These are phyloP conservation scores for Solanum raphanifolium DNA, from an alignment of 257 asterid genomes.

Conservation along the genomic window DNA sequence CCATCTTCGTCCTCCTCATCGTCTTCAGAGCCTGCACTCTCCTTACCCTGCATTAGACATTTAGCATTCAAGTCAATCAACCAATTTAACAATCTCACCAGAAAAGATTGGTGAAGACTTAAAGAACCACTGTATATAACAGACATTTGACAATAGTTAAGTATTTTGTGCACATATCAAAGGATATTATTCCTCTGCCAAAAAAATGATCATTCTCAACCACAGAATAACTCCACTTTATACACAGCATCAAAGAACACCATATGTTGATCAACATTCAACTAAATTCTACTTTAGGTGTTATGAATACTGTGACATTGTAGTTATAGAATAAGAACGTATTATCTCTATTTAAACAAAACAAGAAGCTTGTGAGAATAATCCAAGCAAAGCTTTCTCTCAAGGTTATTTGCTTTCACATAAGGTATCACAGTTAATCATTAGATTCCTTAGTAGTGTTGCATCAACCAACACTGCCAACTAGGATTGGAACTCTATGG, in stretches of 20 bases:
- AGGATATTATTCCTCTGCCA: neutral
- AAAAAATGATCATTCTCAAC: conserved; percentile 1
- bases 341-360: neutral
- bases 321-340: neutral
- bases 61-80: neutral
- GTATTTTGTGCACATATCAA: neutral
- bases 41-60: conserved; percentile 39
- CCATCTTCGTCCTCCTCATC: conserved; percentile 36
- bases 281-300: neutral
- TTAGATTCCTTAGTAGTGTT: neutral
- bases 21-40: conserved; percentile 46
- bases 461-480: neutral
- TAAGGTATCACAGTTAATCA: neutral
- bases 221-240: neutral
- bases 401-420: neutral
- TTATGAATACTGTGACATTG: neutral
- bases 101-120: neutral
- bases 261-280: neutral
- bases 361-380: neutral
- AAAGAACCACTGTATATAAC: neutral
- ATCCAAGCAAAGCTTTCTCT: neutral
- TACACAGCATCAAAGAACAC: neutral
- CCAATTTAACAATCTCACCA: neutral
- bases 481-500: neutral
- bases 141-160: neutral